Evolutionary conservation across 2,329 filamentous ascomycete species (phyloP), one percentile per base, ranked within the genome.

Genomic region (Coniochaeta pulveracea): DNA sequence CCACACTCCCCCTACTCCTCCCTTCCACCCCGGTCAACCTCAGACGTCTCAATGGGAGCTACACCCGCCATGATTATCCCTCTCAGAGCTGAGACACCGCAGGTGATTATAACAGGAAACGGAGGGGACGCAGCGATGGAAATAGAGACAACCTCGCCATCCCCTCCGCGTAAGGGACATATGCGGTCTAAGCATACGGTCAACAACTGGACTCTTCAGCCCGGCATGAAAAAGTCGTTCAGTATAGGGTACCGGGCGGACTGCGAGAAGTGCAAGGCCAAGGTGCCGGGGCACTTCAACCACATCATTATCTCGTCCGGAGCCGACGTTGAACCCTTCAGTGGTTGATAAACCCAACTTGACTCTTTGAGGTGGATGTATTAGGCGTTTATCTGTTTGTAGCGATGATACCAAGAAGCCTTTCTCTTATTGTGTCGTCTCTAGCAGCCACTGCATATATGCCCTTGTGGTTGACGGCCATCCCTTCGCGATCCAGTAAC

Each of bases 181-280:
- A 65, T 64, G 10, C 64, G 72, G 34, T 74, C 67, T 42, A 66
- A 67, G 34, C 72, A 76, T 44, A 76, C 72, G 0, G 54, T 76
- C 36, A 72, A 73, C 47, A 64, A 62, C 36, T 76, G 71, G 72
- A 76, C 72, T 2, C 60, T 64, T 47, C 68, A 75, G 39, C 69
- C 71, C 0, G 71, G 72, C 42, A 75, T 74, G 68, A 81, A 80
- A 56, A 73, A 72, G 51, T 75, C 69, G 40, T 80, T 86, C 52
- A 82, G 79, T 46, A 85, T 86, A 72, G 82, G 82, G 33, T 86
- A 80, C 57, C 65, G 81, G 41, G 69, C 76, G 10, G 81, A 85
- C 53, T 88, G 82, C 50, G 80, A 85, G 40, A 85, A 85, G 55
- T 88, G 82, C 56, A 69, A 69, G 27, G 65, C 72, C 50, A 81